Evolutionary conservation across 257 asterid species (phyloP), one percentile per base, ranked within the genome.

Genomic region (Avicennia marina): DNA sequence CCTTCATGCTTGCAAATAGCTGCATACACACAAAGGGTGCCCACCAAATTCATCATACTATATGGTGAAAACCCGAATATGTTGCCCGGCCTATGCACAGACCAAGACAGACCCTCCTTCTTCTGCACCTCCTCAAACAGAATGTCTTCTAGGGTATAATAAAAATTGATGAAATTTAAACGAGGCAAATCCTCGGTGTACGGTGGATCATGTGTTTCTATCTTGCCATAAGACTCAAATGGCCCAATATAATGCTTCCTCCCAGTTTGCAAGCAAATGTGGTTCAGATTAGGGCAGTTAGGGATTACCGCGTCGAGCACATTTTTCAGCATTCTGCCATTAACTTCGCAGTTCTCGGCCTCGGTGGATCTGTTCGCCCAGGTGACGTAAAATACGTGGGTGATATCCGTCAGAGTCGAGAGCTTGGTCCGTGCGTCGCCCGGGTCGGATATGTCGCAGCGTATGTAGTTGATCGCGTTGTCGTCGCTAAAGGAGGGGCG

Each of bases 1-100:
- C 91, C 94, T 70, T 83, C 91, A 21, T 87, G 89, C 78, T 87
- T 87, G 47, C 94, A 91, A 8, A 91, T 88, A 2, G 98, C 81
- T 0, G 96, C 95, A 13, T 91, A 85, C 2, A 81, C 94, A 56
- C 94, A 87, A 8, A 88, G 79, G 0, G 93, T 76, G 2, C 96
- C 95, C 4, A 88, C 84, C 44, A 81, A 4, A 53, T 91, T 87
- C 98, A 85, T 85, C 90, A 80, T 39, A 73, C 95, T 81, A 56
- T 74, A 73, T 0, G 95, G 93, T 0, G 96, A 90, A 60, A 87
- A 90, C 15, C 96, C 96, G 24, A 87, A 81, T 52, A 91, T 88
- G 1, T 0, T 15, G 21, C 96, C 94, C 0, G 95, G 90, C 4
- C 98, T 70, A 68, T 87, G 98, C 53, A 91, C 88, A 0, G 98